phyloP scores from a whole-genome alignment of 1,284 basidiomycete genomes.

The Boletus coffeatus region DNA sequence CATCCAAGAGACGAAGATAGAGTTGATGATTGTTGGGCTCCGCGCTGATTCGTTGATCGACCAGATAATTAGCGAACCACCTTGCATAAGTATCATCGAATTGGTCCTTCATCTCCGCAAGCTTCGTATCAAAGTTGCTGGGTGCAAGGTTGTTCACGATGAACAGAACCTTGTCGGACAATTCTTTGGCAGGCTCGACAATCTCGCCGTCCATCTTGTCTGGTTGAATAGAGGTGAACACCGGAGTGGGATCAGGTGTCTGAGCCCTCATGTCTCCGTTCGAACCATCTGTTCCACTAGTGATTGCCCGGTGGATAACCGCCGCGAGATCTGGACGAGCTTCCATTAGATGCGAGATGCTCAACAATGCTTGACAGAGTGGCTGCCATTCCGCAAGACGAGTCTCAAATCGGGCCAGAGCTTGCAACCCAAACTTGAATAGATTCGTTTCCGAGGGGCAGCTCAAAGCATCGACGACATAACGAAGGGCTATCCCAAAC shows the following conservation, averaged over 20 bases:
- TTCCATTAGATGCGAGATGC: constrained; percentile 85
- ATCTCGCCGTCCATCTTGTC: constrained; percentile 59
- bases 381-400: constrained; percentile 93
- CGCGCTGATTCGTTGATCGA: constrained; percentile 92
- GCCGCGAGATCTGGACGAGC: constrained; percentile 82
- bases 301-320: constrained; percentile 68
- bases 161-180: constrained; percentile 94
- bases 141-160: constrained; percentile 98
- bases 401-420: constrained; percentile 83
- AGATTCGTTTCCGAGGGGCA: constrained; percentile 88
- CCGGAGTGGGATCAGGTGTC: constrained; percentile 42
- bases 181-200: constrained; percentile 75
- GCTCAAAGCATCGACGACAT: constrained; percentile 91
- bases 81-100: constrained; percentile 81
- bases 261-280: constrained; percentile 36
- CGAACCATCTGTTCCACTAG: constrained; percentile 41
- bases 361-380: constrained; percentile 84
- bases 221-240: constrained; percentile 72
- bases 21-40: constrained; percentile 98
- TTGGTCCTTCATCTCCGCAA: constrained; percentile 76
- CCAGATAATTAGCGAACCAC: constrained; percentile 98
- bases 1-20: constrained; percentile 91
- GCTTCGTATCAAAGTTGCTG: constrained; percentile 87
- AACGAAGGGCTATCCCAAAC: constrained; percentile 95
- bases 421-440: constrained; percentile 95